Percentiles rank a stretch among this genome's conserved stretches.
Evolutionary conservation across 306 rosid genomes (phyloP).

Genomic region (Benincasa hispida): DNA sequence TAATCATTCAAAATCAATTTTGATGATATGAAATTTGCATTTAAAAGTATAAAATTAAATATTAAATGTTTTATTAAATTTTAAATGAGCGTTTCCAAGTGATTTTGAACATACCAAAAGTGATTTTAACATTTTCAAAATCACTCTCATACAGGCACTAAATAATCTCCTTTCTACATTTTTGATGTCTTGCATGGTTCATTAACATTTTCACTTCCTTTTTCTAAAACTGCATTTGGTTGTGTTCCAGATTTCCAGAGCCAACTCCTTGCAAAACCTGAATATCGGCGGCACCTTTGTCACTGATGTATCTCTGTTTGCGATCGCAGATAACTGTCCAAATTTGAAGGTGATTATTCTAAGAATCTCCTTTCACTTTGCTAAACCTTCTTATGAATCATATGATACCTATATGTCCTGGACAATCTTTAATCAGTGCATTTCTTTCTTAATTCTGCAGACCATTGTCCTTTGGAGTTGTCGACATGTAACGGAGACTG

Average conservation of each 20-base stretch:
- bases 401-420: background rate
- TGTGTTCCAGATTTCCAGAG: constrained; percentile 47
- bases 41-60: too few relatives aligned
- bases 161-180: too few relatives aligned
- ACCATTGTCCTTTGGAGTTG: constrained; percentile 85
- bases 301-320: constrained; percentile 72
- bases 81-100: too few relatives aligned
- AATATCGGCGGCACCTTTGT: constrained; percentile 90
- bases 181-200: background rate
- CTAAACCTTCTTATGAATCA: background rate
- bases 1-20: too few relatives aligned
- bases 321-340: constrained; percentile 57
- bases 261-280: constrained; percentile 59
- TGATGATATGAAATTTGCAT: too few relatives aligned
- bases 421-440: background rate
- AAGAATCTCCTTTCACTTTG: background rate
- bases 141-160: too few relatives aligned
- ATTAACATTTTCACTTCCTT: background rate
- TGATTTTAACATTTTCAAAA: too few relatives aligned
- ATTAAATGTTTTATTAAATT: too few relatives aligned
- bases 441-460: constrained; percentile 25
- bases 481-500: constrained; percentile 67
- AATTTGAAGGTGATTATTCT: constrained; percentile 47
- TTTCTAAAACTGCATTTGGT: background rate
- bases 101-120: too few relatives aligned